Evolutionary conservation across 2,329 filamentous ascomycete species (phyloP), one percentile per base, ranked within the genome.

Genomic region (Cladosporium sp.): DNA sequence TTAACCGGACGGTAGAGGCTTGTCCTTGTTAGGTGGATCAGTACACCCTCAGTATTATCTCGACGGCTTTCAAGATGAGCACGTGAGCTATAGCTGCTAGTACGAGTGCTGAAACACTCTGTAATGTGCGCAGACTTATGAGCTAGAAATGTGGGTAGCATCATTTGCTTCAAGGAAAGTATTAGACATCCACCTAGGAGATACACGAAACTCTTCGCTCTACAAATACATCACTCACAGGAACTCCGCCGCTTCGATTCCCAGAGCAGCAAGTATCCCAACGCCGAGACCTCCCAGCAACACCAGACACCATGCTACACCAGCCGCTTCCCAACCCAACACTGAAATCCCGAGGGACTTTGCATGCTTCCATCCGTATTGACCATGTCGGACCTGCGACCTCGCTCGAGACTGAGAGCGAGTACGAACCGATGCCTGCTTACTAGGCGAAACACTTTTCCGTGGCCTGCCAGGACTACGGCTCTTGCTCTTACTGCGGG

Each of bases 401-500:
- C 47, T 52, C 9, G 56, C 38, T 17, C 56, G n/a, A 17, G 56
- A 52, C 17, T 52, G 56, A n/a, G 47, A 51, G 5, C 50, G 30
- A 8, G 39, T 11, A n/a, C 47, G 37, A 9, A 38, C 36, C 3
- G 38, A 14, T 1, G 30, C 14, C n/a, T 20, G 40, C n/a, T 52
- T 59, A 17, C 28, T 14, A 22, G 56, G 50, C 37, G 56, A 59
- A 7, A 40, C 34, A 19, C 54, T 38, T 12, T 56, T 49, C 34
- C 54, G 47, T 11, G 42, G 28, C 4, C 30, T 39, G 4, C 42
- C 30, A 7, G 47, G 56, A 38, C 47, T 52, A 9, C 39, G 56
- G 30, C 56, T 59, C 38, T 51, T 45, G 30, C 47, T 59, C 38
- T 38, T 45, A 8, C 19, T 52, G 15, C 47, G 56, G 11, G 45